Percentiles rank a stretch among this genome's conserved stretches.
Evolutionary conservation across 2,329 filamentous ascomycete genomes (phyloP).

Genomic region (Microascus cirrosus): DNA sequence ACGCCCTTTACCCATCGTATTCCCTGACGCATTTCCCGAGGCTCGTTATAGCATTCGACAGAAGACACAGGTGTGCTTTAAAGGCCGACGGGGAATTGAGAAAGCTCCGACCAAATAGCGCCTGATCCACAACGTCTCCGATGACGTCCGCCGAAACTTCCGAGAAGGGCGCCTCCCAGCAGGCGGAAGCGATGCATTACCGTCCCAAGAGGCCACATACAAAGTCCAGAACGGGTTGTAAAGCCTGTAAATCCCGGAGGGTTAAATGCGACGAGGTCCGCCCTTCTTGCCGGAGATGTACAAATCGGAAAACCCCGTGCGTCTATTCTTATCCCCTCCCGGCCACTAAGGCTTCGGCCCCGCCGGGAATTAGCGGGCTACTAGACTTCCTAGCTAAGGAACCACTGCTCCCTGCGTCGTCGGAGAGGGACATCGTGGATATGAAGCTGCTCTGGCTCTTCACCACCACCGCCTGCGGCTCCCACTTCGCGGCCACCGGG

Average conservation of each 20-base stretch:
- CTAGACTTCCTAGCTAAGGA: neutral
- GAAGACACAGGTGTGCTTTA: no score
- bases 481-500: slow-evolving; percentile 25
- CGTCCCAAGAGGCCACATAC: slow-evolving; percentile 21
- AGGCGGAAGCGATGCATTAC: no score
- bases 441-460: slow-evolving; percentile 47
- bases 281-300: slow-evolving; percentile 37
- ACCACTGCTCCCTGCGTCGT: slow-evolving; percentile 13
- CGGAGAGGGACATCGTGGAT: slow-evolving; percentile 25
- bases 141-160: no score
- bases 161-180: no score
- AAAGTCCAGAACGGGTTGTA: slow-evolving; percentile 42
- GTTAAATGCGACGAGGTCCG: slow-evolving; percentile 42
- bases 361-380: neutral
- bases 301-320: slow-evolving; percentile 33
- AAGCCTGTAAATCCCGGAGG: slow-evolving; percentile 43
- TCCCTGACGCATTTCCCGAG: no score
- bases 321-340: slow-evolving; percentile 24
- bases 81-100: no score
- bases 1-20: no score
- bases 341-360: neutral
- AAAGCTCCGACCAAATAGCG: no score
- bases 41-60: no score
- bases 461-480: slow-evolving; percentile 29
- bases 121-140: no score